A percentile compares a stretch with the other conserved stretches of the same genome.
phyloP scores from a whole-genome alignment of 164 flowering plant species.

The Tetracentron sinense region DNA sequence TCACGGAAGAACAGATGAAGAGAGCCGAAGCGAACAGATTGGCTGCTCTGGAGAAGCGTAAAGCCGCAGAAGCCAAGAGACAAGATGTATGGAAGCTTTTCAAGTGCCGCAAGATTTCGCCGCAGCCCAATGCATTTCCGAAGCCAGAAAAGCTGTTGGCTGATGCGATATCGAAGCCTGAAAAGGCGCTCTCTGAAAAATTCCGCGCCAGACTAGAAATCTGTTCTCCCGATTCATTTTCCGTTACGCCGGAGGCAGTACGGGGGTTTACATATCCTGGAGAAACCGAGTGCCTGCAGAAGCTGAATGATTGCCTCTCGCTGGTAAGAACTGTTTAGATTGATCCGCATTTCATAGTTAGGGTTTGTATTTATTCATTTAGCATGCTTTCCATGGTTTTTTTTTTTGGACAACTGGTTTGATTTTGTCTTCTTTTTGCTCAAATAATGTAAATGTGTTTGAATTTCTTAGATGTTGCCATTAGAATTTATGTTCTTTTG shows the following conservation, averaged over 20 bases:
- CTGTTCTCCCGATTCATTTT: constrained; percentile 80
- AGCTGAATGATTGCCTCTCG: constrained; percentile 42
- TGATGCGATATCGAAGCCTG: not conserved
- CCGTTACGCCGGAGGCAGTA: constrained; percentile 45
- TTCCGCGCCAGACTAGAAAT: constrained; percentile 72
- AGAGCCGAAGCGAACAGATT: constrained; percentile 73
- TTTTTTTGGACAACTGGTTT: not conserved
- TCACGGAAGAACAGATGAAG: constrained; percentile 71
- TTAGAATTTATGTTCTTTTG: not conserved
- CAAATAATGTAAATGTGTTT: not conserved
- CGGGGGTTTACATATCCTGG: constrained; percentile 55
- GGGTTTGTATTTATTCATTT: too few species aligned
- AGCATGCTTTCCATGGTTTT: too few species aligned
- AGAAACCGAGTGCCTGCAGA: constrained; percentile 46
- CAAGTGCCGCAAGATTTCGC: constrained; percentile 53
- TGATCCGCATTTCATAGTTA: not conserved
- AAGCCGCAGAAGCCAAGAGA: constrained; percentile 21
- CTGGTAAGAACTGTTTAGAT: constrained; percentile 37
- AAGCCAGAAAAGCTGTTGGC: not conserved
- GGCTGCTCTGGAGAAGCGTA: constrained; percentile 72
- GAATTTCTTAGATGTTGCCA: not conserved
- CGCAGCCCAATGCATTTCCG: constrained; percentile 1
- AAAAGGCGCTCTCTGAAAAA: constrained; percentile 17
- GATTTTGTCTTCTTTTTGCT: not conserved
- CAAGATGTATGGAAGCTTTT: constrained; percentile 43